Evolutionary conservation across 2,329 filamentous ascomycete genomes (phyloP), one percentile per base, ranked within the genome.

Genomic region (Calonectria pteridis): DNA sequence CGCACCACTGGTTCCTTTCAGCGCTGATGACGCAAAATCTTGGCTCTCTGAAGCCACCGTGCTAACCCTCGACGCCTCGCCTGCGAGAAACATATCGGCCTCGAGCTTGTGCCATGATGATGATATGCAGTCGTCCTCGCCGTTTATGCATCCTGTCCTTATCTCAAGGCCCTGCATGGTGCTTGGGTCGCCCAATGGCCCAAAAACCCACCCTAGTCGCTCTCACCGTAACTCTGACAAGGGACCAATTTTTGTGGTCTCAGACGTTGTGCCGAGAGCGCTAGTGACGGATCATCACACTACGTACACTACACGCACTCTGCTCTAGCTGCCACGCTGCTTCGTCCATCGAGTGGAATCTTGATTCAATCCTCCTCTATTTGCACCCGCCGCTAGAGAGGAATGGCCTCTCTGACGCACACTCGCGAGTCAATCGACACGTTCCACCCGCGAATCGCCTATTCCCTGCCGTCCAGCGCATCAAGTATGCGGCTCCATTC

Each of bases 161-260:
- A 59, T 59, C 55, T 26, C 55, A 23, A 11, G 33, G 31, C 31
- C 55, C 13, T 37, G 31, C 55, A 37, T 59, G 55, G n/a, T 35
- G 33, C 55, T 59, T 59, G 55, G 55, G 55, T 59, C 55, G 20
- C 31, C n/a, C 55, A 59, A 59, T 59, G 55, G 55, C 55, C 55
- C 55, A 59, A 35, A 35, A 59, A 59, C 55, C 55, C 55, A 59
- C 55, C 55, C 55, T 59, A 59, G 55, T 59, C 55, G 14, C 55
- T 37, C 55, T 59, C 55, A 59, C 55, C 55, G 55, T 59, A 59
- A 59, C 55, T 59, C 55, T 59, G 55, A 59, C 55, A n/a, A 59
- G 55, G 55, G 55, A 59, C 55, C 55, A 58, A 59, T 59, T 59
- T 59, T 59, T 59, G n/a, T 59, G 55, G 55, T 59, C 55, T 59